Evolutionary conservation across 192 early-diverging fungal species (phyloP), one percentile per base, ranked within the genome.

Genomic region (Linnemannia hyalina): DNA sequence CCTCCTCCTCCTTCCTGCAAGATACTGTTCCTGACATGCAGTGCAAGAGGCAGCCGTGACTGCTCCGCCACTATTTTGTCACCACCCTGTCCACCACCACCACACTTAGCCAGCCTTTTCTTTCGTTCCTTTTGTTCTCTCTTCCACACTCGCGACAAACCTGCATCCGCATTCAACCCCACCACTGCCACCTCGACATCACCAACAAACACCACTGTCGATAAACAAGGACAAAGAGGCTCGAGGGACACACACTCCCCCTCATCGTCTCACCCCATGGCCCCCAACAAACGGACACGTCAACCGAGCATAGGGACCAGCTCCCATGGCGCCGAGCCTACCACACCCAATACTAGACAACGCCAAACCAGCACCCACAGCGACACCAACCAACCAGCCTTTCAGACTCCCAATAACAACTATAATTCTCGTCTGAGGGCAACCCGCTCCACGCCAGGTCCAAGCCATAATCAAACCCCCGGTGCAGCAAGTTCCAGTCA

Each of bases 381-480:
- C 22, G 70, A 71, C 38, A 26, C 76, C 68, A 32, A 49, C 47
- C 41, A 26, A 23, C 18, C 26, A 9, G 13, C 55, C 3, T 68
- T 65, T 41, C 75, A 76, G 38, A 76, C 75, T 18, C 60, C 75
- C 1, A 68, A 22, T n/a, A 76, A 29, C 60, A 68, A 74, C 35
- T 46, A 73, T 73, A 52, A 74, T 74, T 55, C 73, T 40, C 73
- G 32, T 55, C 47, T 29, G 29, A 65, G 70, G 23, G 29, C 70
- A 20, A 38, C 36, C 3, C 70, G 70, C 36, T 71, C 70, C 5
- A 71, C 70, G 16, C 70, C 70, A n/a, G 38, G 36, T 9, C 70
- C 70, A 71, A 38, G 38, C 3, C 60, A 65, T 65, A 65, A 32
- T 29, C 60, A 65, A 65, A 65, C 70, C 18, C 41, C 70, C 9